Evolutionary conservation across 345 rosid genomes (phyloP).

Genomic region (Brassica carinata): DNA sequence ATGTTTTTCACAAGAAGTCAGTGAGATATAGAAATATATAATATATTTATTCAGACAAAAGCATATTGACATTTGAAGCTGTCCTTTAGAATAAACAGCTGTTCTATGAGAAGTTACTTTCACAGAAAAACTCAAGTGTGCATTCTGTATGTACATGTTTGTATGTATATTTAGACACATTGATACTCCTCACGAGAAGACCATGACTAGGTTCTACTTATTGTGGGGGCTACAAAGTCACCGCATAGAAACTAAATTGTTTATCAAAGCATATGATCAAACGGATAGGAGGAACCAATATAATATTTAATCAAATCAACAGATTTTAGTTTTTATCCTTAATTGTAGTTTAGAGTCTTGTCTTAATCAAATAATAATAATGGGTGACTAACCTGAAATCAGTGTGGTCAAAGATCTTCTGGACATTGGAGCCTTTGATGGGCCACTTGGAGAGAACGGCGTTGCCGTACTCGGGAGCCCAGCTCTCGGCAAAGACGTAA

Average conservation of each 20-base stretch:
- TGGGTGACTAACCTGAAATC: slow-evolving; percentile 67
- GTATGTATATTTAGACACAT: neutral
- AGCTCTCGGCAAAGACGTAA: slow-evolving; percentile 92
- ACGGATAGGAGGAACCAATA: neutral
- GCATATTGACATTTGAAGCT: slow-evolving; percentile 34
- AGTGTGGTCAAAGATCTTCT: slow-evolving; percentile 80
- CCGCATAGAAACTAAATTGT: slow-evolving; percentile 10
- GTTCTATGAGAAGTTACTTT: slow-evolving; percentile 8
- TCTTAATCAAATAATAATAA: neutral
- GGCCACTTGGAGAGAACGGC: slow-evolving; percentile 92
- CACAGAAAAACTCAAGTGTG: slow-evolving; percentile 21
- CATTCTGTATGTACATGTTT: slow-evolving; percentile 12
- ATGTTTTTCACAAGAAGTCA: slow-evolving; percentile 28
- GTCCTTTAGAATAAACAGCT: slow-evolving; percentile 43
- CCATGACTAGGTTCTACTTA: slow-evolving; percentile 22
- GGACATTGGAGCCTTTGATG: slow-evolving; percentile 66
- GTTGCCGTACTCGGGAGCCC: slow-evolving; percentile 99
- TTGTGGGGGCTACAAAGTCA: slow-evolving; percentile 7
- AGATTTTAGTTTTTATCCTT: neutral
- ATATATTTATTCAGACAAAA: slow-evolving; percentile 25
- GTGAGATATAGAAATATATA: neutral
- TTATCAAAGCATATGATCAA: neutral
- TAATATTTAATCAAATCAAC: neutral
- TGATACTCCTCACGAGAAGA: slow-evolving; percentile 18
- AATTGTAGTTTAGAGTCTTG: neutral